These are phyloP conservation scores for Trypanosoma boissoni DNA, from an alignment of 208 protist genomes.

Conservation along the genomic window DNA sequence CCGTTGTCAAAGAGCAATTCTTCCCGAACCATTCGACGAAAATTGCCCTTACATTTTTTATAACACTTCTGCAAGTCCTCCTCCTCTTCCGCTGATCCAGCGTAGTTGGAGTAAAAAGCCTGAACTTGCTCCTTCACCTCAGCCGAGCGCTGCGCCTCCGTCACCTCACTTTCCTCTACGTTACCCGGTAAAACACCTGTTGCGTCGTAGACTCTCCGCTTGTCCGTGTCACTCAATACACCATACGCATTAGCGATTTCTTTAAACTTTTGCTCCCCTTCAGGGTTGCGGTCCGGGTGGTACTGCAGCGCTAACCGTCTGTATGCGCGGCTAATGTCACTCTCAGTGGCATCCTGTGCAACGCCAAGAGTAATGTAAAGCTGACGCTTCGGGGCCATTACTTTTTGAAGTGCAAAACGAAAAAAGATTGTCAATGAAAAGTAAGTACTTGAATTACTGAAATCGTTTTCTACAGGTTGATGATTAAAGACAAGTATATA, in stretches of 20 bases:
- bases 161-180: conserved; percentile 17
- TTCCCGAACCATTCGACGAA: conserved; percentile 65
- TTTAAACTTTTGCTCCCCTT: conserved; percentile 84
- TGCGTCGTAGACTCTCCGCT: conserved; percentile 95
- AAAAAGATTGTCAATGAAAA: no score
- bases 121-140: conserved; percentile 62
- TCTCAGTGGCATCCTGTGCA: conserved; percentile 28
- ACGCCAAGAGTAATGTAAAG: conserved; percentile 70
- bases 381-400: conserved; percentile 21
- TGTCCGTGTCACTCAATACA: conserved; percentile 93
- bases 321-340: conserved; percentile 72
- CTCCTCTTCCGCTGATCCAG: conserved; percentile 62
- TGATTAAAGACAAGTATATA: no score
- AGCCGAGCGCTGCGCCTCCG: conserved; percentile 53
- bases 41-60: conserved; percentile 65
- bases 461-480: no score
- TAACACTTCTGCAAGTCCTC: conserved; percentile 53
- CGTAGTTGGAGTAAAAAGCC: conserved; percentile 73
- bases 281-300: conserved; percentile 88
- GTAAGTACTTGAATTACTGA: no score
- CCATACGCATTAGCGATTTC: conserved; percentile 95
- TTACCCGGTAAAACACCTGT: conserved; percentile 49
- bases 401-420: no score
- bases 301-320: conserved; percentile 70
- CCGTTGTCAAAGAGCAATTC: conserved; percentile 81